These are phyloP conservation scores for Chrysoporthe austroafricana DNA, from an alignment of 2,329 filamentous ascomycete genomes.

Conservation along the genomic window DNA sequence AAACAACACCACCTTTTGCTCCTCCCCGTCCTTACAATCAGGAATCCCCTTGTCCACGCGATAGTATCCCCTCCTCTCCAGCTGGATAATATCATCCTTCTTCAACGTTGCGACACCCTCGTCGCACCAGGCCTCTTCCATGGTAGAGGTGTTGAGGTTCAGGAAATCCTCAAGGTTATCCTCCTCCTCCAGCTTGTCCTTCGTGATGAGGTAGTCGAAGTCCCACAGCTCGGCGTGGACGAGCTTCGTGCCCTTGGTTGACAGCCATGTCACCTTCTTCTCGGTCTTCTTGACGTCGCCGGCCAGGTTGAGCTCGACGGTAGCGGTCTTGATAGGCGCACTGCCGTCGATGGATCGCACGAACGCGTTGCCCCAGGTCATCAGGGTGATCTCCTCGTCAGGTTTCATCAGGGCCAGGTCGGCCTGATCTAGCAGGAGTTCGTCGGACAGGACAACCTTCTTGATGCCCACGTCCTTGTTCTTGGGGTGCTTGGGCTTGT, in stretches of 20 bases:
- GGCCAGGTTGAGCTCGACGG: slow-evolving; percentile 85
- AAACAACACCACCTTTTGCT: slow-evolving; percentile 59
- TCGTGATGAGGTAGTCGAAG: slow-evolving; percentile 93
- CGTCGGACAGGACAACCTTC: slow-evolving; percentile 77
- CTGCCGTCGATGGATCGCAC: slow-evolving; percentile 67
- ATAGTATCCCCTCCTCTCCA: slow-evolving; percentile 92
- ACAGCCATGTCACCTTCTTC: slow-evolving; percentile 96
- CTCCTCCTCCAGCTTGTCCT: slow-evolving; percentile 90
- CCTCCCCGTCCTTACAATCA: slow-evolving; percentile 55
- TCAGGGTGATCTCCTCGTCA: slow-evolving; percentile 90
- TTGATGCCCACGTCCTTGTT: slow-evolving; percentile 84
- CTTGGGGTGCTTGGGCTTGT: slow-evolving; percentile 88
- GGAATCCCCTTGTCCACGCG: slow-evolving; percentile 72
- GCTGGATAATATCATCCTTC: slow-evolving; percentile 90
- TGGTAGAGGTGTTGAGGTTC: slow-evolving; percentile 74
- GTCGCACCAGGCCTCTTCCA: slow-evolving; percentile 77
- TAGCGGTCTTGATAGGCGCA: slow-evolving; percentile 68
- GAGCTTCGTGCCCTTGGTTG: slow-evolving; percentile 73
- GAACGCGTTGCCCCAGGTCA: slow-evolving; percentile 94
- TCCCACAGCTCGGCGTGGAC: slow-evolving; percentile 86
- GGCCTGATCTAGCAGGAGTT: slow-evolving; percentile 81
- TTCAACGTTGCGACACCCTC: slow-evolving; percentile 78
- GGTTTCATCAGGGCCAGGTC: slow-evolving; percentile 81
- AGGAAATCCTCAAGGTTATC: slow-evolving; percentile 85
- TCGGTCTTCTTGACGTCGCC: slow-evolving; percentile 94